Evolutionary conservation across 2,329 filamentous ascomycete species (phyloP).

Genomic region (Epichloe baconii): DNA sequence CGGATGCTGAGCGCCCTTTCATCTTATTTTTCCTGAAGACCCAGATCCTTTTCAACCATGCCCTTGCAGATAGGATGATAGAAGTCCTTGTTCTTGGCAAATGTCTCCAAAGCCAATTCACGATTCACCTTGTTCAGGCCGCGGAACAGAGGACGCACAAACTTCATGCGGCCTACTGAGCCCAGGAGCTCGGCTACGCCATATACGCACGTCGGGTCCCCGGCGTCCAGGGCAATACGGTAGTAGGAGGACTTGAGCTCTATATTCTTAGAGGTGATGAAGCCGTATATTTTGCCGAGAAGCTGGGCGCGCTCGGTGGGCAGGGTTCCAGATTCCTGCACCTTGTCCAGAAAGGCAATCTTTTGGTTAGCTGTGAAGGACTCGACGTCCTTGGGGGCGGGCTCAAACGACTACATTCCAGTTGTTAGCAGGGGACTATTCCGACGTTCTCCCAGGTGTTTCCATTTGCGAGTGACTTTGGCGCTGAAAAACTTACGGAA

Average conservation of each 20-base stretch:
- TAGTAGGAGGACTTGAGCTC: slow-evolving; percentile 77
- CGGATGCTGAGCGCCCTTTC: not conserved
- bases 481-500: slow-evolving; percentile 28
- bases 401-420: slow-evolving; percentile 40
- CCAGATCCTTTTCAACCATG: slow-evolving; percentile 78
- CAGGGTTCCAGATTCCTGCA: slow-evolving; percentile 54
- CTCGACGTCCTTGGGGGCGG: slow-evolving; percentile 54
- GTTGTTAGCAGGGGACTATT: slow-evolving; percentile 13
- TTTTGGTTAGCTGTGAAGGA: slow-evolving; percentile 76
- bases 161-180: slow-evolving; percentile 90
- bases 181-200: slow-evolving; percentile 65
- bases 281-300: slow-evolving; percentile 64
- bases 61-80: slow-evolving; percentile 88
- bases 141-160: slow-evolving; percentile 75
- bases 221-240: slow-evolving; percentile 62
- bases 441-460: not conserved
- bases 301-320: slow-evolving; percentile 50
- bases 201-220: slow-evolving; percentile 54
- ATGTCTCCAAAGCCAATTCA: slow-evolving; percentile 64
- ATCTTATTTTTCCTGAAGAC: slow-evolving; percentile 15
- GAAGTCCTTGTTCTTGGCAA: slow-evolving; percentile 77
- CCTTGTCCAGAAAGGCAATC: slow-evolving; percentile 75
- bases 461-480: not conserved
- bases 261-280: slow-evolving; percentile 65
- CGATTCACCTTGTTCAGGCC: slow-evolving; percentile 62